A percentile compares a stretch with the other conserved stretches of the same genome.
These are phyloP conservation scores for Pythium utonaiense DNA, from an alignment of 352 stramenopile species.

Conservation along the genomic window DNA sequence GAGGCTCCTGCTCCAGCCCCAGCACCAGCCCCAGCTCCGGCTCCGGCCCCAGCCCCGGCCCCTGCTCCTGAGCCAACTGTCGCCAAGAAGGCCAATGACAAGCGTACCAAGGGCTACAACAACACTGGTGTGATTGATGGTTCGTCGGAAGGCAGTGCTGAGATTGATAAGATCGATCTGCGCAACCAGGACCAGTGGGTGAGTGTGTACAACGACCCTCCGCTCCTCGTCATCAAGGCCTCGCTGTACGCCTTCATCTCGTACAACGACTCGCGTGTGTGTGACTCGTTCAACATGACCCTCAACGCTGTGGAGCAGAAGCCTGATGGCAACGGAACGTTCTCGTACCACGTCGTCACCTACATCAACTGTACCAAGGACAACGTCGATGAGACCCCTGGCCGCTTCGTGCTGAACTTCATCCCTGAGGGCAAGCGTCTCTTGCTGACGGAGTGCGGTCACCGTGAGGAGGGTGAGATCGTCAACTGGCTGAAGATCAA, in stretches of 20 bases:
- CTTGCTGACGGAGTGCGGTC: slow-evolving; percentile 76
- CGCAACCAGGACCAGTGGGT: slow-evolving; percentile 69
- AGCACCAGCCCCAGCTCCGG: not conserved
- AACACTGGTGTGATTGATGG: slow-evolving; percentile 76
- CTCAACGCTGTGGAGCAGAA: slow-evolving; percentile 84
- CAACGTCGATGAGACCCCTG: slow-evolving; percentile 64
- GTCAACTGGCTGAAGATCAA: slow-evolving; percentile 85
- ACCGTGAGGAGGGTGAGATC: slow-evolving; percentile 80
- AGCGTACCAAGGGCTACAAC: slow-evolving; percentile 60
- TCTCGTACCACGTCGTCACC: slow-evolving; percentile 79
- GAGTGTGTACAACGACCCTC: slow-evolving; percentile 80
- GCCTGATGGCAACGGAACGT: slow-evolving; percentile 61
- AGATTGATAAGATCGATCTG: slow-evolving; percentile 85
- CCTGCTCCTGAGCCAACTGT: too few species aligned
- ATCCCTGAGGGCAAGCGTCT: slow-evolving; percentile 75
- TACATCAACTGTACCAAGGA: slow-evolving; percentile 86
- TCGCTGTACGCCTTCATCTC: slow-evolving; percentile 84
- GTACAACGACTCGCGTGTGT: slow-evolving; percentile 82
- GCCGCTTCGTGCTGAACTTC: slow-evolving; percentile 83
- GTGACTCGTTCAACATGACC: slow-evolving; percentile 85
- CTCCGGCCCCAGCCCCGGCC: slow-evolving; percentile 1
- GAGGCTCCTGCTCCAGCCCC: too few species aligned
- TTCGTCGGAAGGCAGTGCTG: slow-evolving; percentile 69
- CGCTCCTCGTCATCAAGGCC: slow-evolving; percentile 77
- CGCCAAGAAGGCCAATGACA: slow-evolving; percentile 41